Evolutionary conservation across 148 eudicot species (phyloP).

Genomic region (Cornus kousa): DNA sequence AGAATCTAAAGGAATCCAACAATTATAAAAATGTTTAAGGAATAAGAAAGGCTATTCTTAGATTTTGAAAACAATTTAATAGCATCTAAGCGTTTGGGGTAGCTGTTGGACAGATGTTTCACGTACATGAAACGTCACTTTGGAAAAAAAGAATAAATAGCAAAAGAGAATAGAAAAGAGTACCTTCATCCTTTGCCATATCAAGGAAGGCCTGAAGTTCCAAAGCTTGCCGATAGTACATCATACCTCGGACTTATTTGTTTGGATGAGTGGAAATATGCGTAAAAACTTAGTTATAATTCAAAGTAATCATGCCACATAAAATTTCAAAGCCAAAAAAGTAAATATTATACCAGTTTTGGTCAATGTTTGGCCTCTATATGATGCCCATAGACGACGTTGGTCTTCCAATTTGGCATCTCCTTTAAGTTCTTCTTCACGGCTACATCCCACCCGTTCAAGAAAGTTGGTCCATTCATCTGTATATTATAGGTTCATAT

Average conservation of each 20-base stretch:
- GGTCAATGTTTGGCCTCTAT: slow-evolving; percentile 72
- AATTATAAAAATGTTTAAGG: too few relatives aligned
- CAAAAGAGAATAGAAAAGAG: not conserved
- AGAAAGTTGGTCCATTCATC: slow-evolving; percentile 72
- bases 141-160: not conserved
- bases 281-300: not conserved
- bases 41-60: too few relatives aligned
- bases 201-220: slow-evolving; percentile 80
- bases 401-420: slow-evolving; percentile 43
- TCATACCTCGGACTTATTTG: slow-evolving; percentile 66
- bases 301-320: not conserved
- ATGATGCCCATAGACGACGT: slow-evolving; percentile 68
- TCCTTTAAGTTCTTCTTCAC: slow-evolving; percentile 50
- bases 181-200: slow-evolving; percentile 67
- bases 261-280: slow-evolving; percentile 10
- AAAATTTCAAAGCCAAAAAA: not conserved
- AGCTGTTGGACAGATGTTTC: not conserved
- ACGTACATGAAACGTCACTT: not conserved
- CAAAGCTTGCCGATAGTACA: slow-evolving; percentile 71
- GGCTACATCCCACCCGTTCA: slow-evolving; percentile 41
- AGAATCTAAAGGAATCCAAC: too few relatives aligned
- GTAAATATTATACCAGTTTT: slow-evolving; percentile 47
- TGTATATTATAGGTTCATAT: slow-evolving; percentile 15
- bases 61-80: too few relatives aligned
- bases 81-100: not conserved